Evolutionary conservation across 371 early-diverging fungal genomes (phyloP), one percentile per base, ranked within the genome.

Genomic region (Fennellomyces sp.): DNA sequence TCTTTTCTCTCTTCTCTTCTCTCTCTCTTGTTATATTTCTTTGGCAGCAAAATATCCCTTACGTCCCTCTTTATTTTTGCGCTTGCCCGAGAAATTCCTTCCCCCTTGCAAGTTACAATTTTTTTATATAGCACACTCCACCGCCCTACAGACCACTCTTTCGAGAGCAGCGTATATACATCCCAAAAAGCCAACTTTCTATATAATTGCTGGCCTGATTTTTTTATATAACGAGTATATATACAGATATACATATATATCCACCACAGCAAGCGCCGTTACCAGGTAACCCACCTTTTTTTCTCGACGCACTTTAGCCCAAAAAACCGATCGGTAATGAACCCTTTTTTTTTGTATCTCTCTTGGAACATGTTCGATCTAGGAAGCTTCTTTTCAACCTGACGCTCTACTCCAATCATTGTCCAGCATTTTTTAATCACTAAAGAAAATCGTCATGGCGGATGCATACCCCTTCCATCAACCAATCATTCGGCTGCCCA

Each of bases 401-500:
- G n/a, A 36, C 10, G 38, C 45, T 45, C 45, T 45, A 33, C 45
- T 45, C 19, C 45, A 45, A 45, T 45, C 49, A 29, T 49, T 25
- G 13, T 28, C 17, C 51, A 45, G 10, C 5, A 19, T 23, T 17
- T 15, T 6, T 45, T n/a, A 45, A 45, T 11, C 11, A 45, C n/a
- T n/a, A 5, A 19, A 45, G 7, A 45, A 19, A 5, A 5, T 7
- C 51, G 25, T 12, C 28, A 75, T 76, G 72, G 50, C 75, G 45
- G 71, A 72, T 13, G 48, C 66, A 27, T 72, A 65, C 55, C 61
- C 68, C 15, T 69, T n/a, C n/a, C n/a, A 63, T 41, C 48, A 53
- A 49, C 76, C 76, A 12, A 70, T 80, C 30, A 70, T 80, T 52
- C 66, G 63, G 35, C 60, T 76, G 35, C 70, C 75, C 23, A 72